Evolutionary conservation across 2,329 filamentous ascomycete species (phyloP), one percentile per base, ranked within the genome.

Genomic region (Ceratocystis lukuohia): DNA sequence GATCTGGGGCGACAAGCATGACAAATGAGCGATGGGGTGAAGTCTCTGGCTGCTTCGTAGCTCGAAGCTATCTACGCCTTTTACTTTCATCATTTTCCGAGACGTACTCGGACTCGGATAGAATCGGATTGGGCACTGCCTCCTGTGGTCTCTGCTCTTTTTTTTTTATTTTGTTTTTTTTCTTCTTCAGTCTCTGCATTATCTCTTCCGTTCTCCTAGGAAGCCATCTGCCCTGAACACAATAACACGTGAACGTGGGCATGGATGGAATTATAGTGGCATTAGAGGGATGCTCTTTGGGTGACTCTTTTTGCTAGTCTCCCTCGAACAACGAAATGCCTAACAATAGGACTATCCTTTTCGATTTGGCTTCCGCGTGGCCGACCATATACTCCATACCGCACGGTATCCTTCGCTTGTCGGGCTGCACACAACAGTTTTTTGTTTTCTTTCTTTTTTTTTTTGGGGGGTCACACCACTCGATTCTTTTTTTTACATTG

Each of bases 1-100:
- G 17, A 82, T 85, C 69, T 86, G 83, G 83, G 74, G 78, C 72
- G 74, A 74, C 69, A 71, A 73, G 25, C 70, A 72, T 67, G 68
- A 71, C 65, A 62, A 65, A 33, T 61, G 25, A 57, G 53, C 3
- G 28, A 22, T 30, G 6, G 50, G 3, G 22, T 50, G 30, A 61
- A 61, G 8, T 8, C 4, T n/a, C 8, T 12, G 33, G 33, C 33
- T 37, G 33, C 7, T 3, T 37, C 12, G 33, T 61, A 33, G 28
- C 25, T 30, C 15, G 28, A 33, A 30, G 56, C 56, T n/a, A 33
- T 37, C 20, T 25, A 12, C 50, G 10, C 53, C 28, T 28, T 57
- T 28, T 28, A 22, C 15, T 28, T 57, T 2, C 5, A 25, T 33
- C 53, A 15, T 22, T 28, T 2, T 33, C 22, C 5, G 22, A 50